A percentile compares a stretch with the other conserved stretches of the same genome.
phyloP scores from a whole-genome alignment of 1,284 basidiomycete genomes.

The Phylloboletellus chloephorus region DNA sequence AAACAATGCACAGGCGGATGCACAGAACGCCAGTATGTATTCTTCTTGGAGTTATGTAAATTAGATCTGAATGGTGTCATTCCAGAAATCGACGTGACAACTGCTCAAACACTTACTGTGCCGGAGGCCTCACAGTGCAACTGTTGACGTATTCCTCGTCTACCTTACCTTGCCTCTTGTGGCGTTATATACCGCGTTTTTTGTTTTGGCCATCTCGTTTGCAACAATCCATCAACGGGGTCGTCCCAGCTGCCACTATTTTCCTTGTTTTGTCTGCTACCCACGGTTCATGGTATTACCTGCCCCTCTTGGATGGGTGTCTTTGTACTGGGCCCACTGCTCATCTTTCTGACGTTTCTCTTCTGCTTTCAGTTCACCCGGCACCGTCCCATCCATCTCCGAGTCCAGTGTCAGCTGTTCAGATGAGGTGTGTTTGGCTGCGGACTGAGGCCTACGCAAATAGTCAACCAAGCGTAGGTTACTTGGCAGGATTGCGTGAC shows the following conservation, averaged over 20 bases:
- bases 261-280: conserved; percentile 32
- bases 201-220: conserved; percentile 17
- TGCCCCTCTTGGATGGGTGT: conserved; percentile 74
- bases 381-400: conserved; percentile 77
- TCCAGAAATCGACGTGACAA: conserved; percentile 78
- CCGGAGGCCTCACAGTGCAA: conserved; percentile 76
- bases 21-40: conserved; percentile 66
- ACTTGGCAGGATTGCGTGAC: conserved; percentile 24
- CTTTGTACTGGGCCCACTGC: conserved; percentile 81
- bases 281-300: conserved; percentile 97
- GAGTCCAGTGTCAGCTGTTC: conserved; percentile 75
- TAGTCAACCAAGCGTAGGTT: conserved; percentile 8
- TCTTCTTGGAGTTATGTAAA: neutral
- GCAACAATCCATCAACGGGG: conserved; percentile 10
- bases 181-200: conserved; percentile 30
- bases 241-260: conserved; percentile 7
- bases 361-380: conserved; percentile 70
- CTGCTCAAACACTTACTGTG: conserved; percentile 54
- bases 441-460: conserved; percentile 57
- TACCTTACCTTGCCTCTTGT: conserved; percentile 3
- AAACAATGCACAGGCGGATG: conserved; percentile 66
- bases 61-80: conserved; percentile 8
- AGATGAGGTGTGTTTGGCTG: conserved; percentile 61
- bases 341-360: conserved; percentile 79
- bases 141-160: conserved; percentile 44